Evolutionary conservation across 495 filamentous ascomycete species (phyloP).

Genomic region (Cercophora samala): DNA sequence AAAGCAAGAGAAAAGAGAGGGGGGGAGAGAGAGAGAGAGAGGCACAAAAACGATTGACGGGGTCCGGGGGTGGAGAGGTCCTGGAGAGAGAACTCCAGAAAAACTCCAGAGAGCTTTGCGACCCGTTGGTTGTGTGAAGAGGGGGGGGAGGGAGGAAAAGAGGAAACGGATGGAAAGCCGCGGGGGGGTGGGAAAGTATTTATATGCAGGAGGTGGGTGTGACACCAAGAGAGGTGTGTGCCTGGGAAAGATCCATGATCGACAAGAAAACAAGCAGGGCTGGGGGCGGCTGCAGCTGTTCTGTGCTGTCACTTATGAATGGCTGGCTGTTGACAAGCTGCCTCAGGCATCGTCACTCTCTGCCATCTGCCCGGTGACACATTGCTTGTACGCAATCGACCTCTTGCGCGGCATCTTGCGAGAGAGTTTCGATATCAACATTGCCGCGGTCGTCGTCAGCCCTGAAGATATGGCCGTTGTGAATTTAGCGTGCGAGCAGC

Average conservation of each 20-base stretch:
- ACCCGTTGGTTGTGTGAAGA: constrained; percentile 51
- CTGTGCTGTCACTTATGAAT: not conserved
- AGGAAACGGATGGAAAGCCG: constrained; percentile 23
- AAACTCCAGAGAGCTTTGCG: constrained; percentile 48
- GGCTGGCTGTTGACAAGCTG: not conserved
- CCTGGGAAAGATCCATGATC: constrained; percentile 19
- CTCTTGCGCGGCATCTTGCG: constrained; percentile 10
- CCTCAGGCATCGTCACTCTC: not conserved
- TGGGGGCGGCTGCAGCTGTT: constrained; percentile 8
- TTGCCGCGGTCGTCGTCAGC: constrained; percentile 7
- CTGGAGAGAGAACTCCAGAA: constrained; percentile 41
- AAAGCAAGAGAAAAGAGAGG: constrained; percentile 25
- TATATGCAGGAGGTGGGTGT: constrained; percentile 33
- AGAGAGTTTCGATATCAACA: not conserved
- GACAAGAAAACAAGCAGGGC: constrained; percentile 28
- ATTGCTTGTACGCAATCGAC: not conserved
- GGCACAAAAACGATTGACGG: constrained; percentile 51
- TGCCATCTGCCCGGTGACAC: not conserved
- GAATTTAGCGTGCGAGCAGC: constrained; percentile 6
- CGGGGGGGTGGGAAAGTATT: constrained; percentile 38
- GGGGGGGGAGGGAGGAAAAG: constrained; percentile 39
- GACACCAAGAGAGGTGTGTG: constrained; percentile 18
- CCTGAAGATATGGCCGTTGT: constrained; percentile 1
- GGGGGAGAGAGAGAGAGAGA: constrained; percentile 34
- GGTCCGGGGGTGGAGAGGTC: constrained; percentile 48